A percentile compares a stretch with the other conserved stretches of the same genome.
Evolutionary conservation across 2,329 filamentous ascomycete genomes (phyloP).

Genomic region (Colletotrichum karsti): DNA sequence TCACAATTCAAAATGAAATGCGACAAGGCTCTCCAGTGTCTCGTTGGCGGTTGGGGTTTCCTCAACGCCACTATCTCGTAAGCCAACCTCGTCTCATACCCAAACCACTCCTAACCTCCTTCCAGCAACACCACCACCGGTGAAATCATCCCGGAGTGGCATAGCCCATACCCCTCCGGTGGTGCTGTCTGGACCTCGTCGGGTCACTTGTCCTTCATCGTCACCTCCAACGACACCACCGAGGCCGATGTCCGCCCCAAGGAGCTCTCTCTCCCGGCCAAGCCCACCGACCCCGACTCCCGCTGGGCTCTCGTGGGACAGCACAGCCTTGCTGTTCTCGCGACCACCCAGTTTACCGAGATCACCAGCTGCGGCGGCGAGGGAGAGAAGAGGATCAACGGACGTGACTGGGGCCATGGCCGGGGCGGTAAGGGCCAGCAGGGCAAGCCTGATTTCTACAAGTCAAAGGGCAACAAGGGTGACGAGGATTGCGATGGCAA

Average conservation of each 20-base stretch:
- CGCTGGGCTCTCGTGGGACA: constrained; percentile 12
- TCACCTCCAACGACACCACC: constrained; percentile 13
- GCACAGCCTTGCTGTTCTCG: constrained; percentile 8
- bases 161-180: constrained; percentile 17
- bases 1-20: constrained; percentile 5
- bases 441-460: not conserved
- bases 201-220: constrained; percentile 10
- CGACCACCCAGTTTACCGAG: not conserved
- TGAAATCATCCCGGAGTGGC: constrained; percentile 13
- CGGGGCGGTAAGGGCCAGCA: not conserved
- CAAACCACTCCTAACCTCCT: not conserved
- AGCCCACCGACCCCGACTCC: not conserved
- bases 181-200: not conserved
- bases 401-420: no score
- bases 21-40: not conserved
- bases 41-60: constrained; percentile 7
- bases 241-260: constrained; percentile 12
- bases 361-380: not conserved
- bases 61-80: constrained; percentile 13
- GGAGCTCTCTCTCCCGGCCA: not conserved
- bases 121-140: not conserved
- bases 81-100: not conserved
- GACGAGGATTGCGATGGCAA: not conserved
- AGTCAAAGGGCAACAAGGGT: not conserved
- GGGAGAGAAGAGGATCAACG: no score